A percentile compares a stretch with the other conserved stretches of the same genome.
Evolutionary conservation across 371 early-diverging fungal genomes (phyloP).

Genomic region (Mucor lusitanicus): DNA sequence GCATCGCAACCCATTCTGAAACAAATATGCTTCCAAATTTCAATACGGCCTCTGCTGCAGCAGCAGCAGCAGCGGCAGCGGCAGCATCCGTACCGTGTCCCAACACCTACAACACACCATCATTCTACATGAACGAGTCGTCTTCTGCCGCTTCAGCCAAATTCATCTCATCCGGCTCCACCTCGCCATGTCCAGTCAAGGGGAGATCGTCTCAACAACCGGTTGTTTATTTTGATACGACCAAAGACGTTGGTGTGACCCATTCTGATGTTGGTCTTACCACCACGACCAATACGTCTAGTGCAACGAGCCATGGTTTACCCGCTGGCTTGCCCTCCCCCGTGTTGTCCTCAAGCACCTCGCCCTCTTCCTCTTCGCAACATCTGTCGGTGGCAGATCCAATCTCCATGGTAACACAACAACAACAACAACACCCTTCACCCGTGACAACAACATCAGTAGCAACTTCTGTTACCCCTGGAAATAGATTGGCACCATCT

Average conservation of each 20-base stretch:
- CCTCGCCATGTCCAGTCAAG: neutral
- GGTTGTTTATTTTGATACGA: neutral
- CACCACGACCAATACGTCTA: neutral
- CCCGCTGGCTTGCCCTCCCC: neutral
- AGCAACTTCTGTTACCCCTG: conserved; percentile 12
- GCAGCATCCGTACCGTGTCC: neutral
- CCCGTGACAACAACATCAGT: conserved; percentile 3
- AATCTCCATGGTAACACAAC: neutral
- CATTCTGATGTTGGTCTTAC: neutral
- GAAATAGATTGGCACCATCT: conserved; percentile 17
- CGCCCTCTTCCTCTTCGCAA: neutral
- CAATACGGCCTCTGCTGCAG: conserved; percentile 12
- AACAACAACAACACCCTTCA: neutral
- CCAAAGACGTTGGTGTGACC: neutral
- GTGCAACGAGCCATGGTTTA: neutral
- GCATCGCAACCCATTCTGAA: conserved; percentile 15
- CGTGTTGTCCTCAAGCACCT: neutral
- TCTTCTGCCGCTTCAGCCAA: neutral
- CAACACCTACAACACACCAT: neutral
- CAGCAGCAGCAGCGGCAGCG: neutral
- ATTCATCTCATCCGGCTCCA: neutral
- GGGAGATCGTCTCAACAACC: neutral
- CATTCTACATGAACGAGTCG: neutral
- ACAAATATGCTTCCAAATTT: conserved; percentile 14
- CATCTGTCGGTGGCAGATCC: neutral